phyloP scores from a whole-genome alignment of 2,329 filamentous ascomycete genomes.

The Dryadomyces quercus-mongolicae region DNA sequence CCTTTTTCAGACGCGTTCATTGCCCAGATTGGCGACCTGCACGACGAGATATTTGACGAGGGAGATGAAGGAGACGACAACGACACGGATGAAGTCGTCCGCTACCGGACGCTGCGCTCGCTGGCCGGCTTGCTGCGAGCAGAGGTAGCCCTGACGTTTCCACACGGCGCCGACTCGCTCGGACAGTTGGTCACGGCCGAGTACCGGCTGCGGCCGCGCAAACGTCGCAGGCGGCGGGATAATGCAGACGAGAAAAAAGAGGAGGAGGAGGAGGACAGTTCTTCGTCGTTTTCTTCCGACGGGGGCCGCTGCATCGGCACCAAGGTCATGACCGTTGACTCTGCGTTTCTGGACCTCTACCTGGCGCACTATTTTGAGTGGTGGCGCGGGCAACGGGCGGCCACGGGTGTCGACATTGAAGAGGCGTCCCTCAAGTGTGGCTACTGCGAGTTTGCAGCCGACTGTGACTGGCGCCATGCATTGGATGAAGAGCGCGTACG shows the following conservation, averaged over 20 bases:
- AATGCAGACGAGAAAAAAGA: constrained; percentile 2
- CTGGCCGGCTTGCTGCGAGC: constrained; percentile 31
- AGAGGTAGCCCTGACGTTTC: constrained; percentile 41
- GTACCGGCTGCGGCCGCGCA: constrained; percentile 26
- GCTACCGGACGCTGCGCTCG: constrained; percentile 35
- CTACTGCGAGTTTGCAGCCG: constrained; percentile 68
- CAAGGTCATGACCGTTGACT: constrained; percentile 54
- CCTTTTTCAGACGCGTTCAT: constrained; percentile 66
- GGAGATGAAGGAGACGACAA: too few relatives aligned
- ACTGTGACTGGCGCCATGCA: constrained; percentile 62
- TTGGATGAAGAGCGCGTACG: constrained; percentile 46
- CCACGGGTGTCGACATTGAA: constrained; percentile 66
- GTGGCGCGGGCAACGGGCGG: constrained; percentile 68
- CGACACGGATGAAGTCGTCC: constrained; percentile 22
- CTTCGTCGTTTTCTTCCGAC: constrained; percentile 18
- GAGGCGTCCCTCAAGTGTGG: constrained; percentile 75
- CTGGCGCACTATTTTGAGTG: constrained; percentile 59
- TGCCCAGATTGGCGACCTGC: constrained; percentile 56
- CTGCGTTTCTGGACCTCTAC: constrained; percentile 49
- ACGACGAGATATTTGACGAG: constrained; percentile 48
- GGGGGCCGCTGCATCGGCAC: constrained; percentile 33
- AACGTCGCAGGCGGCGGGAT: background rate
- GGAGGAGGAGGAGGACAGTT: constrained; percentile 13
- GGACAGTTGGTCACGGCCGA: constrained; percentile 40
- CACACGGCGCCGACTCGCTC: constrained; percentile 32